Conservation (phyloP, 2,329 filamentous ascomycete species). For the Ceratocystis colombiana region DNA sequence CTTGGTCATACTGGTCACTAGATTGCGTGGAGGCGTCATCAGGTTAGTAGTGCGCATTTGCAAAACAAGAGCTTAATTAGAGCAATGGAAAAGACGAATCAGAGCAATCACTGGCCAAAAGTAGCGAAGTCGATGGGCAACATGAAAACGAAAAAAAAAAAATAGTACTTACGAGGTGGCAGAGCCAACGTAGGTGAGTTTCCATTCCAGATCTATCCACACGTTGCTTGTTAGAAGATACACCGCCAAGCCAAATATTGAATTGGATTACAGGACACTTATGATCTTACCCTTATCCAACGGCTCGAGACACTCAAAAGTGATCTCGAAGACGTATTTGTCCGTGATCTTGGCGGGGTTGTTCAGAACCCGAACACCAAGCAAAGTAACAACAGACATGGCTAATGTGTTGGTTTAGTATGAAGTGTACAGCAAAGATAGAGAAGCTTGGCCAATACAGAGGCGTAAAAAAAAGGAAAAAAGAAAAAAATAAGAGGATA, state of each 20-base stretch:
- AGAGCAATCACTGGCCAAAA: neutral
- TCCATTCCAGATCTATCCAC: constrained; percentile 85
- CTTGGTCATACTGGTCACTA: constrained; percentile 93
- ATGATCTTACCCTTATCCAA: constrained; percentile 68
- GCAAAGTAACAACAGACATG: constrained; percentile 93
- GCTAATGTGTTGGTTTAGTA: constrained; percentile 20
- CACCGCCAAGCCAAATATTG: constrained; percentile 4
- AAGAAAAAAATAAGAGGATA: neutral
- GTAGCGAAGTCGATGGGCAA: constrained; percentile 9
- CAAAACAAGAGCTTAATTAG: constrained; percentile 27
- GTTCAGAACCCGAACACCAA: constrained; percentile 92
- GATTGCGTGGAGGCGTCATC: neutral
- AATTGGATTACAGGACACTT: neutral
- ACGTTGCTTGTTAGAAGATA: constrained; percentile 26
- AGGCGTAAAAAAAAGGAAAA: constrained; percentile 12
- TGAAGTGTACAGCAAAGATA: constrained; percentile 18
- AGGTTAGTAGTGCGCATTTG: constrained; percentile 20
- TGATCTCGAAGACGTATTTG: constrained; percentile 95
- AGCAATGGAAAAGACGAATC: constrained; percentile 26
- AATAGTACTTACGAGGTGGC: constrained; percentile 70
- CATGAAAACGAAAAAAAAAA: constrained; percentile 23
- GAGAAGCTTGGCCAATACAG: constrained; percentile 11
- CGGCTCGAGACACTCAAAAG: constrained; percentile 91
- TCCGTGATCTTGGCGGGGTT: constrained; percentile 92
- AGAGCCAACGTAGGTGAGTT: constrained; percentile 96